Evolutionary conservation across 108 stramenopile genomes (phyloP), one percentile per base, ranked within the genome.

Genomic region (Nitzschia sp.): DNA sequence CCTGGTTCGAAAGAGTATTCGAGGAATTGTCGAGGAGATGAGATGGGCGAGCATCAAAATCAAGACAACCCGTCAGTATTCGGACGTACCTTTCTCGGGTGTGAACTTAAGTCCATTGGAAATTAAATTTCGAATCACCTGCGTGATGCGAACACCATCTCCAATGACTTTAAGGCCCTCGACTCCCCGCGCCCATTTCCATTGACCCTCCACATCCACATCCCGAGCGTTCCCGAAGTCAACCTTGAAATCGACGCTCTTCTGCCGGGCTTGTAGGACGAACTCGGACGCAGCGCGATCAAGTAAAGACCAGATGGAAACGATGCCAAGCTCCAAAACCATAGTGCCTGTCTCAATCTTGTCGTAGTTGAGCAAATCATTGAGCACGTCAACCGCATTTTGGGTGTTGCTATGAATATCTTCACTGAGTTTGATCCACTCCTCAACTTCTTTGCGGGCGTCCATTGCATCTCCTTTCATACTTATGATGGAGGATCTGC

Each of bases 61-160:
- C n/a, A n/a, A n/a, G n/a, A n/a, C n/a, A n/a, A n/a, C n/a, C n/a
- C n/a, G n/a, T n/a, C n/a, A n/a, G n/a, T n/a, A n/a, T n/a, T n/a
- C 38, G 6, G 13, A 41, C 38, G 6, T 41, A 13, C 38, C 38
- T 41, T 58, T 28, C 38, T 73, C 56, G 27, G 36, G 32, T 9
- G 74, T 65, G 48, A 80, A 80, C 61, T 80, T 80, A 15, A 80
- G 13, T 23, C 68, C 79, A 45, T 80, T 80, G 29, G 79, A 80
- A 23, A 80, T 26, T 21, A 80, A 34, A 45, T 80, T 80, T 38
- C 79, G 74, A 34, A 80, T 44, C 13, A 80, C 65, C 44, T 80
- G 79, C 22, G 23, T 26, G 27, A 80, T 60, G 23, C 64, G 62
- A 15, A 74, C 46, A 11, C 26, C 53, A 52, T 80, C 79, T 33